Conservation (phyloP, 2,329 filamentous ascomycete genomes). For the Aureobasidium leucospermi region DNA sequence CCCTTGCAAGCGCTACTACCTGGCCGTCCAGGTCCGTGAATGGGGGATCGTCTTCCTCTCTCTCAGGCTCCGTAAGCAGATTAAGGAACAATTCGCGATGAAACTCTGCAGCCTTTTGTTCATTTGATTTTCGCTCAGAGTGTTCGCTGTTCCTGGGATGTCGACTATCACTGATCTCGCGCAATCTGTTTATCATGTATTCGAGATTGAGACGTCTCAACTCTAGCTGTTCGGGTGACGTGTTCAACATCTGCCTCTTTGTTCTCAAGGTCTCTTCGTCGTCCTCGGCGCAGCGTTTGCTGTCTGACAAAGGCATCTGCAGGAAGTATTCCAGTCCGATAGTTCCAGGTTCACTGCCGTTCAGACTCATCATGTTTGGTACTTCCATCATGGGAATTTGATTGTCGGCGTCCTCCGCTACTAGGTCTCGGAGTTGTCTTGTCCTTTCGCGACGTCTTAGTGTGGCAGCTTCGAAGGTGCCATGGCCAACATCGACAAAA, state of each 20-base stretch:
- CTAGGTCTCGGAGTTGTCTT: neutral
- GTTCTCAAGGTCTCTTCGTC: constrained; percentile 15
- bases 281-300: constrained; percentile 11
- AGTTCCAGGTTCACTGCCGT: constrained; percentile 39
- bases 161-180: constrained; percentile 18
- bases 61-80: constrained; percentile 19
- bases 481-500: constrained; percentile 18
- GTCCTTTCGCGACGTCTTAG: constrained; percentile 1
- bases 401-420: neutral
- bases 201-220: constrained; percentile 19
- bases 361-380: constrained; percentile 41
- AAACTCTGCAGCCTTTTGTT: constrained; percentile 21
- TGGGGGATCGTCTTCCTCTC: constrained; percentile 4
- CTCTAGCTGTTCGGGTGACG: constrained; percentile 21
- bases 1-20: constrained; percentile 37
- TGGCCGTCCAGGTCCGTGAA: constrained; percentile 33
- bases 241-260: constrained; percentile 18
- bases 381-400: constrained; percentile 29
- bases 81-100: constrained; percentile 23
- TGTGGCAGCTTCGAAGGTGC: constrained; percentile 18
- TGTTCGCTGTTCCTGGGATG: neutral
- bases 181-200: constrained; percentile 20
- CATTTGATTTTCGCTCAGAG: neutral
- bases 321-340: constrained; percentile 42
- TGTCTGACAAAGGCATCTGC: constrained; percentile 38